phyloP scores from a whole-genome alignment of 768 basidiomycete genomes.

The Kwoniella dejecticola region DNA sequence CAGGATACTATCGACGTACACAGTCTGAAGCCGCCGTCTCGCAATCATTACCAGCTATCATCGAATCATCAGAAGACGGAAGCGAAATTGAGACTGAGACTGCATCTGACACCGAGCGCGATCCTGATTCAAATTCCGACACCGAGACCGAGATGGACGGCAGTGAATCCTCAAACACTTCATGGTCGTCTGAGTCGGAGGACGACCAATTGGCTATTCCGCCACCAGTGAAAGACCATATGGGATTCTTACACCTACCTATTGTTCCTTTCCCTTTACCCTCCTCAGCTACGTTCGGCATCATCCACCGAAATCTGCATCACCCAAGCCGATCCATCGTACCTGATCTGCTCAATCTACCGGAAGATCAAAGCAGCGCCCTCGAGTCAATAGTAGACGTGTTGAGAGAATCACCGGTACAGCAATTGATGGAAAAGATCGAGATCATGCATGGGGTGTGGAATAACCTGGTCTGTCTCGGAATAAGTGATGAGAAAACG shows the following conservation, averaged over 20 bases:
- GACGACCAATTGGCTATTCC: background rate
- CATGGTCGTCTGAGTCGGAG: slow-evolving; percentile 15
- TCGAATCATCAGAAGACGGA: slow-evolving; percentile 1
- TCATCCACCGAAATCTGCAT: slow-evolving; percentile 20
- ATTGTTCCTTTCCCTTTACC: slow-evolving; percentile 18
- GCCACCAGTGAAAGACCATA: slow-evolving; percentile 2
- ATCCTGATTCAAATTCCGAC: background rate
- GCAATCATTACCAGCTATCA: background rate
- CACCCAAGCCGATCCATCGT: slow-evolving; percentile 10
- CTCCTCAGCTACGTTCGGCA: slow-evolving; percentile 23
- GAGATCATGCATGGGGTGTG: slow-evolving; percentile 25
- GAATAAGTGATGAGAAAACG: background rate
- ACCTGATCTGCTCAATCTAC: slow-evolving; percentile 14
- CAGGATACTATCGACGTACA: background rate
- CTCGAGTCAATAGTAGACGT: slow-evolving; percentile 2
- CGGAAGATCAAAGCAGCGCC: background rate
- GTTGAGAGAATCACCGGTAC: slow-evolving; percentile 3
- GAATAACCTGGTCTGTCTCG: slow-evolving; percentile 24
- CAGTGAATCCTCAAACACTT: background rate
- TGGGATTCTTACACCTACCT: slow-evolving; percentile 16
- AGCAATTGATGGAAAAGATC: slow-evolving; percentile 19
- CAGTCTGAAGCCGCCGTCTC: slow-evolving; percentile 7
- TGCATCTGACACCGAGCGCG: too few relatives aligned
- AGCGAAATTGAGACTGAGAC: background rate
- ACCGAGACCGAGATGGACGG: background rate